Evolutionary conservation across 1,284 basidiomycete species (phyloP).

Genomic region (Apiotrichum sp.): DNA sequence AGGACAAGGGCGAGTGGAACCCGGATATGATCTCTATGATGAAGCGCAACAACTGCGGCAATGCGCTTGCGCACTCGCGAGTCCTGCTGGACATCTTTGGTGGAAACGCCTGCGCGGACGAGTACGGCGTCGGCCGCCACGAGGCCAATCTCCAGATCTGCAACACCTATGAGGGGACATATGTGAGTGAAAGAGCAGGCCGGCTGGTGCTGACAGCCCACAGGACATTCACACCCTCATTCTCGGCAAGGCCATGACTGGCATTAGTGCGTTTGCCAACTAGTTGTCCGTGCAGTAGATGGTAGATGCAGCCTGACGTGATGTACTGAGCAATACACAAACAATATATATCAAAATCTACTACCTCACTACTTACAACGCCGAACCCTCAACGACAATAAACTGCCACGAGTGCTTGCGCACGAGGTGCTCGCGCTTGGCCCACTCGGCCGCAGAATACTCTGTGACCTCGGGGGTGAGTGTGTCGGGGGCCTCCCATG

Average conservation of each 20-base stretch:
- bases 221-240: slow-evolving; percentile 82
- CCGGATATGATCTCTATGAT: slow-evolving; percentile 93
- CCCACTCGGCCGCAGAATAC: slow-evolving; percentile 21
- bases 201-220: neutral
- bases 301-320: too few species aligned
- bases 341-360: too few species aligned
- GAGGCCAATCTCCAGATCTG: slow-evolving; percentile 85
- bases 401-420: slow-evolving; percentile 41
- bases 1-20: slow-evolving; percentile 69
- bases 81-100: slow-evolving; percentile 80
- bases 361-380: too few species aligned
- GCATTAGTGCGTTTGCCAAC: slow-evolving; percentile 47
- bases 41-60: slow-evolving; percentile 94
- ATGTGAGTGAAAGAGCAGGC: slow-evolving; percentile 16
- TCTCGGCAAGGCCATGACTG: slow-evolving; percentile 84
- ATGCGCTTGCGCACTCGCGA: slow-evolving; percentile 75
- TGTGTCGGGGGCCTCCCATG: slow-evolving; percentile 26
- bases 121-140: slow-evolving; percentile 83
- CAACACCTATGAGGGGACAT: slow-evolving; percentile 81
- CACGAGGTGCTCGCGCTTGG: slow-evolving; percentile 15
- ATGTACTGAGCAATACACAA: too few species aligned
- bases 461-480: slow-evolving; percentile 23
- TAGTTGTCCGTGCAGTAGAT: neutral
- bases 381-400: slow-evolving; percentile 7
- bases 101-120: slow-evolving; percentile 82